Base-by-base conservation (phyloP, 2,329 filamentous ascomycete genomes). In the Aureobasidium sp. region DNA sequence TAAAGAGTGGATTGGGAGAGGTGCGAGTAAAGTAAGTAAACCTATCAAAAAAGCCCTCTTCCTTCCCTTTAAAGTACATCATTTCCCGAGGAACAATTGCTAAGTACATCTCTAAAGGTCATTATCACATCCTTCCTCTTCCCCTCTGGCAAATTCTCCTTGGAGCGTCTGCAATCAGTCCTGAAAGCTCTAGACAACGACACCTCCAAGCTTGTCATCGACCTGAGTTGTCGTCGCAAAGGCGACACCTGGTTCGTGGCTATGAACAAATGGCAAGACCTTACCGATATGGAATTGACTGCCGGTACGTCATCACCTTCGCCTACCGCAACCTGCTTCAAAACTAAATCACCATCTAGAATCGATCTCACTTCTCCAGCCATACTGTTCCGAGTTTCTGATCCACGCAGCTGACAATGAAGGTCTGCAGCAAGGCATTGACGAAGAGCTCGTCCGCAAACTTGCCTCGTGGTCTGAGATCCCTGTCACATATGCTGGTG, bases 261-360 rank as follows among this genome's bases (percentile, higher is more conserved):
- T 53, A 98, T 95, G 85, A 88, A 98, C 70, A 95, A 95, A 69
- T 98, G 93, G 93, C 93, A 97, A 76, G 95, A 89, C 1, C 85
- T 97, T 53, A 97, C 93, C 1, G 88, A 96, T 64, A 95, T 95
- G 83, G 89, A 96, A 67, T 83, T 98, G 59, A 91, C 85, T 58
- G 76, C 87, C 77, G 87, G 91, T 90, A 71, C 54, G 41, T 42
- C 12, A 2, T 10, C 30, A 12, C 16, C 5, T n/a, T 11, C 35
- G 6, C 30, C 29, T 16, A 30, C 19, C 6, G 12, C 19, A 19
- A 29, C 12, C 30, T 49, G 4, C n/a, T n/a, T n/a, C n/a, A n/a
- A 3, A 16, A 17, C 11, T 4, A n/a, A 8, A 7, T 2, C 3
- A 1, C 12, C 12, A 2, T 4, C 3, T 63, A 94, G 91, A 87